Evolutionary conservation across 768 basidiomycete genomes (phyloP), one percentile per base, ranked within the genome.

Genomic region (Russula abietina): DNA sequence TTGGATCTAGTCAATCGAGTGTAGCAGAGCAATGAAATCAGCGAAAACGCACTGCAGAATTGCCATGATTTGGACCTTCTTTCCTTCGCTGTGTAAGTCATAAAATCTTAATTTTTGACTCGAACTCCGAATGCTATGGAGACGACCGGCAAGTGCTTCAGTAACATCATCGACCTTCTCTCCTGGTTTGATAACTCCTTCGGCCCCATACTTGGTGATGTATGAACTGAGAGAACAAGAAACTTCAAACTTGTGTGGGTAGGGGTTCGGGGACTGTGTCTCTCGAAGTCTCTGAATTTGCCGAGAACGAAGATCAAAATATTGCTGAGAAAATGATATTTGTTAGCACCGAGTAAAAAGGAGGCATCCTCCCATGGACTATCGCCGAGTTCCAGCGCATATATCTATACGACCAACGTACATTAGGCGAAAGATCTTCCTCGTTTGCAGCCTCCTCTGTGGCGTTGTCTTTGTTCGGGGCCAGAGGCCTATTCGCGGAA

Each of bases 241-340:
- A 24, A 98, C 95, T 68, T 96, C 75, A 78, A 99, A 99, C 84
- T 99, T 99, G 87, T 99, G 97, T 8, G 97, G 97, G 78, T 98
- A 99, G 2, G 97, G 97, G 73, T 95, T 90, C 2, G 95, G 96
- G 8, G 82, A 75, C 73, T 89, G 88, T 32, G 90, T 89, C 71
- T 87, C 81, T 75, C 91, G 88, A 65, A 99, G 83, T 68, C 86
- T 84, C 66, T 86, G 83, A 69, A 99, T 93, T 69, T 91, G 86
- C 53, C 93, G 85, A 32, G 89, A 92, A 68, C 97, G 89, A 68
- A 93, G 77, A 71, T 98, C 94, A 72, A 88, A 96, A 80, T 98
- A 99, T 93, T 96, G 93, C 95, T 99, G 68, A 6, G 71, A 30
- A 56, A 49, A 7, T 28, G 2, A 11, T 7, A 14, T 6, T 22